Evolutionary conservation across 2,329 filamentous ascomycete genomes (phyloP), one percentile per base, ranked within the genome.

Genomic region (Aureobasidium mangrovei): DNA sequence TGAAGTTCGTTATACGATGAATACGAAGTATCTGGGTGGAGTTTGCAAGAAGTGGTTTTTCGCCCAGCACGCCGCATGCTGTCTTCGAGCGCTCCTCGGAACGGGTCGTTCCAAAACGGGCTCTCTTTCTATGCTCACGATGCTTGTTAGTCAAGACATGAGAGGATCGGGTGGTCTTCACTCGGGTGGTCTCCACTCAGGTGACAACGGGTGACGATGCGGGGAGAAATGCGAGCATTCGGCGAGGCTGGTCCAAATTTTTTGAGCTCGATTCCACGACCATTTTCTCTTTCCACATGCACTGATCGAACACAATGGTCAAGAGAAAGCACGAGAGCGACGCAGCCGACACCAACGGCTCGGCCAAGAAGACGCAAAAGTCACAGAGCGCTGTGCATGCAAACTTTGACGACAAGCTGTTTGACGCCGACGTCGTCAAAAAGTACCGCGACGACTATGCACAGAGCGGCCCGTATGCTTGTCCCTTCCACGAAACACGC

Each of bases 391-490:
- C 49, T 47, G 76, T 80, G 49, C 73, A 77, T 61, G 69, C 75
- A 57, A 75, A 82, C 42, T 89, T 89, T 67, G 78, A 82, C 53
- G 73, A 77, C 52, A 83, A 80, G 4, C 78, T 89, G 38, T 87
- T 88, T 65, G 78, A 83, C 60, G 67, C 77, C 53, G 62, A 76
- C 27, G 75, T 81, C 33, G 75, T 86, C 56, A 63, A 77, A 55
- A 67, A 75, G 33, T 86, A 88, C 68, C 81, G 79, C 7, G 64
- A 72, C 24, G 75, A 79, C 60, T 88, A 88, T 67, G 79, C 81
- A 53, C 64, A 72, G 6, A 88, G 85, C 7, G 69, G 74, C 18
- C 85, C 84, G 62, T 65, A 60, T 54, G 58, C 51, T 45, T 26
- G 18, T 31, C 43, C 35, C 3, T 3, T n/a, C 12, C n/a, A 12